A percentile compares a stretch with the other conserved stretches of the same genome.
Conservation (phyloP, 345 rosid species). For the Dipteronia dyeriana region DNA sequence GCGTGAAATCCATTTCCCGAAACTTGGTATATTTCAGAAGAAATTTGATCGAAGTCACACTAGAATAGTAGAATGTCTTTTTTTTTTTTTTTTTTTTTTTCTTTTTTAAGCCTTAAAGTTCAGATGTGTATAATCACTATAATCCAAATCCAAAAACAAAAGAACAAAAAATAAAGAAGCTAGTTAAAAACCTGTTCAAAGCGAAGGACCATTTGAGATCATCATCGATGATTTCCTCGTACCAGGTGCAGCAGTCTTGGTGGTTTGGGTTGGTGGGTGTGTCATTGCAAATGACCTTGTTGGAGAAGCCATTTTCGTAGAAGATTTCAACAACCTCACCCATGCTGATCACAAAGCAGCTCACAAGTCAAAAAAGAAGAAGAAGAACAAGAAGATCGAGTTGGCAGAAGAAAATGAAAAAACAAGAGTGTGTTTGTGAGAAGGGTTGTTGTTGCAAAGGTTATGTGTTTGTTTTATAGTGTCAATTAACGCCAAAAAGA, state of each 20-base stretch:
- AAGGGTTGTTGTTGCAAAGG: not conserved
- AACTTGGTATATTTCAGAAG: too few relatives aligned
- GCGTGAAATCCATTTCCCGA: too few relatives aligned
- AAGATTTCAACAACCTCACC: slow-evolving; percentile 74
- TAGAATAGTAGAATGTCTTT: too few relatives aligned
- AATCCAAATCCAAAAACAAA: not conserved
- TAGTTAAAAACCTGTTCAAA: slow-evolving; percentile 59
- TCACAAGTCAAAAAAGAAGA: not conserved
- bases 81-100: too few relatives aligned
- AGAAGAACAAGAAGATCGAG: not conserved
- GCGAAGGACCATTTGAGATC: slow-evolving; percentile 97
- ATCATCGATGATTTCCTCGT: slow-evolving; percentile 77
- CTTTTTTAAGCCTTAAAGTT: too few relatives aligned
- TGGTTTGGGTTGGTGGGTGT: slow-evolving; percentile 33
- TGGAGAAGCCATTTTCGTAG: slow-evolving; percentile 49
- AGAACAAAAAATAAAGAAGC: too few relatives aligned
- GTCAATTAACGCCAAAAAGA: not conserved
- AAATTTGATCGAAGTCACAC: too few relatives aligned
- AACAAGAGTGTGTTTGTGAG: not conserved
- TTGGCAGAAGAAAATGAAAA: not conserved
- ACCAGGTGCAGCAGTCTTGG: slow-evolving; percentile 56
- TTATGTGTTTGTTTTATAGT: slow-evolving; percentile 3
- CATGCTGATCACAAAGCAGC: slow-evolving; percentile 31
- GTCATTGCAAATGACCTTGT: slow-evolving; percentile 44
- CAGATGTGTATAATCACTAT: not conserved